Evolutionary conservation across 495 filamentous ascomycete genomes (phyloP).

Genomic region (Xylaria flabelliformis): DNA sequence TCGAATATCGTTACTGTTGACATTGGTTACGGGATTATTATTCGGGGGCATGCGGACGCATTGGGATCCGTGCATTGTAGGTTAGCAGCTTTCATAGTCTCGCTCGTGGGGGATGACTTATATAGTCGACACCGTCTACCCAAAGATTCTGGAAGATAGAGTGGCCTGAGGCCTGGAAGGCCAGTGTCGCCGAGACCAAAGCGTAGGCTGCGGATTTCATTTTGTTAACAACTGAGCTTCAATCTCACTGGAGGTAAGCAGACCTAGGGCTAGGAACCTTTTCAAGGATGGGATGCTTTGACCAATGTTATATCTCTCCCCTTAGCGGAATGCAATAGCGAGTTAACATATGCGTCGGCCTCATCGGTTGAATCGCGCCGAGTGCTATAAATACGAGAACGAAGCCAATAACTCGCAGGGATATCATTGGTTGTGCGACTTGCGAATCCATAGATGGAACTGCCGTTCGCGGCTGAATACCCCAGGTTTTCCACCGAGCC

Average conservation of each 20-base stretch:
- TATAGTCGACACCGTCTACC: constrained; percentile 48
- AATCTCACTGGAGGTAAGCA: constrained; percentile 5
- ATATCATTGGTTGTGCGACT: constrained; percentile 37
- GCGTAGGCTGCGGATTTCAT: constrained; percentile 44
- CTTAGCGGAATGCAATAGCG: constrained; percentile 3
- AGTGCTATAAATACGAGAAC: constrained; percentile 30
- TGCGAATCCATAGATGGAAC: constrained; percentile 10
- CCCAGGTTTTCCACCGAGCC: constrained; percentile 33
- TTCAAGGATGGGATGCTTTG: background rate
- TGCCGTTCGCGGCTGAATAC: constrained; percentile 40
- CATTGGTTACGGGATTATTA: constrained; percentile 50
- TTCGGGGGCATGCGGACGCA: constrained; percentile 45
- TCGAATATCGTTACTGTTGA: constrained; percentile 50
- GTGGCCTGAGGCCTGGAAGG: constrained; percentile 44
- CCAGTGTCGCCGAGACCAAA: constrained; percentile 35
- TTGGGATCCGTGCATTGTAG: constrained; percentile 30
- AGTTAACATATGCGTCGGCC: constrained; percentile 28
- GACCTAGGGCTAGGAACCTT: constrained; percentile 6
- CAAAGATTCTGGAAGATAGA: constrained; percentile 47
- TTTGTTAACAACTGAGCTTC: constrained; percentile 27
- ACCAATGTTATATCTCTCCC: constrained; percentile 17
- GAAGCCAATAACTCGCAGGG: constrained; percentile 30
- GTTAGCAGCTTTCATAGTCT: constrained; percentile 25
- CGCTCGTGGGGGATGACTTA: constrained; percentile 32
- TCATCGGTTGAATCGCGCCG: constrained; percentile 33